Conservation (phyloP, 2,329 filamentous ascomycete species). For the Neonectria hederae region DNA sequence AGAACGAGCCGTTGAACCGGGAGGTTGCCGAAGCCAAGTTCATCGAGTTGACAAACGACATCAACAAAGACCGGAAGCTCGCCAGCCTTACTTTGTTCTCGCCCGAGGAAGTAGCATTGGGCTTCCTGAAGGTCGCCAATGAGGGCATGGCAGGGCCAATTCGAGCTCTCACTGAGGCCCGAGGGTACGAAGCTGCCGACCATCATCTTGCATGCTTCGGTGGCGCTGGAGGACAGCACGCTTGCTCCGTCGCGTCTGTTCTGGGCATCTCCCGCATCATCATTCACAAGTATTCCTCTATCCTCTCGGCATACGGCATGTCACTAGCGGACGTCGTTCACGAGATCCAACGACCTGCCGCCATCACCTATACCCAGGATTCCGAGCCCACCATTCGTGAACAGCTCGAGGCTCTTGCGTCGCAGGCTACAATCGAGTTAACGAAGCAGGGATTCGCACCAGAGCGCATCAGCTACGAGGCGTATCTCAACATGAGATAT, state of each 20-base stretch:
- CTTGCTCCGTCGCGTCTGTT: slow-evolving; percentile 54
- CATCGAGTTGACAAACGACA: slow-evolving; percentile 46
- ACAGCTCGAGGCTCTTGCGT: slow-evolving; percentile 38
- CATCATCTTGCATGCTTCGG: slow-evolving; percentile 46
- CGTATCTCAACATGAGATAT: slow-evolving; percentile 57
- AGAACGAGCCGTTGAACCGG: slow-evolving; percentile 48
- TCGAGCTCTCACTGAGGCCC: slow-evolving; percentile 42
- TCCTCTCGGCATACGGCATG: slow-evolving; percentile 58
- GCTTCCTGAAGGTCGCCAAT: slow-evolving; percentile 79
- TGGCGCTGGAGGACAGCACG: slow-evolving; percentile 55
- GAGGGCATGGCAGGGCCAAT: slow-evolving; percentile 81
- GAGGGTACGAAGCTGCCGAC: slow-evolving; percentile 38
- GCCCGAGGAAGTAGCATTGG: slow-evolving; percentile 61
- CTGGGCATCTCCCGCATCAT: slow-evolving; percentile 55
- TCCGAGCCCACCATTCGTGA: slow-evolving; percentile 30
- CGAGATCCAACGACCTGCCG: slow-evolving; percentile 51
- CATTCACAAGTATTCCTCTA: slow-evolving; percentile 56
- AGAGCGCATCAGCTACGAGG: slow-evolving; percentile 54
- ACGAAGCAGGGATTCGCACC: slow-evolving; percentile 49
- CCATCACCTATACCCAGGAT: slow-evolving; percentile 40
- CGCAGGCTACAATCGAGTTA: slow-evolving; percentile 36
- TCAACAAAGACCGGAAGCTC: slow-evolving; percentile 40
- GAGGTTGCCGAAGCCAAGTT: slow-evolving; percentile 54
- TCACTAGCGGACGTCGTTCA: slow-evolving; percentile 57
- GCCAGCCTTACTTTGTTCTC: slow-evolving; percentile 30